phyloP scores from a whole-genome alignment of 768 basidiomycete species.

The Lactifluus volemus region DNA sequence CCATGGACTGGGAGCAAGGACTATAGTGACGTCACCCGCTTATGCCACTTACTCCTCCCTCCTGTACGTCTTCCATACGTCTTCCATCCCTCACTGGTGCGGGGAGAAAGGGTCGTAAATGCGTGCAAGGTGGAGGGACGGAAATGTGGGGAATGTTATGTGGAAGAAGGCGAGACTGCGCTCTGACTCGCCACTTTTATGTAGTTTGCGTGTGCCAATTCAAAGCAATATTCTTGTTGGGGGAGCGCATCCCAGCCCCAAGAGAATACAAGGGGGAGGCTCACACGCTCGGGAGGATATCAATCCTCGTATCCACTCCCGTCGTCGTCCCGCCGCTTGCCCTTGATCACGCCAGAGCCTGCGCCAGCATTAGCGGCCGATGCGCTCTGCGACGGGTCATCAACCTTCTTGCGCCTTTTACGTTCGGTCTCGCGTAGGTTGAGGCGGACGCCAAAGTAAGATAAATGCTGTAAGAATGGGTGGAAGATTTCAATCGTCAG shows the following conservation, averaged over 20 bases:
- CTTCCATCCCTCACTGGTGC: not conserved
- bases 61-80: not conserved
- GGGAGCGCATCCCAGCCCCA: not conserved
- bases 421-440: conserved; percentile 53
- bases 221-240: not conserved
- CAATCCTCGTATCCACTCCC: conserved; percentile 8
- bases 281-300: not conserved
- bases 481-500: not conserved
- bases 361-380: not conserved
- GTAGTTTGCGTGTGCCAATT: not conserved
- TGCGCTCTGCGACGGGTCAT: conserved; percentile 16
- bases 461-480: conserved; percentile 34
- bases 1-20: not conserved
- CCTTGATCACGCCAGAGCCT: not conserved
- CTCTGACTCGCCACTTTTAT: not conserved
- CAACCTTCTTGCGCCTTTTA: conserved; percentile 37
- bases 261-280: not conserved
- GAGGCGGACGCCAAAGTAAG: conserved; percentile 48
- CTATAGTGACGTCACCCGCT: not conserved
- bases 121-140: not conserved
- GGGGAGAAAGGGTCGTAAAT: not conserved
- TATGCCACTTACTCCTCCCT: no score
- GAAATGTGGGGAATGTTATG: not conserved
- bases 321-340: conserved; percentile 5
- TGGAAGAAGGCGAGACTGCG: not conserved